phyloP scores from a whole-genome alignment of 2,329 filamentous ascomycete genomes.

The Periconia sp. region DNA sequence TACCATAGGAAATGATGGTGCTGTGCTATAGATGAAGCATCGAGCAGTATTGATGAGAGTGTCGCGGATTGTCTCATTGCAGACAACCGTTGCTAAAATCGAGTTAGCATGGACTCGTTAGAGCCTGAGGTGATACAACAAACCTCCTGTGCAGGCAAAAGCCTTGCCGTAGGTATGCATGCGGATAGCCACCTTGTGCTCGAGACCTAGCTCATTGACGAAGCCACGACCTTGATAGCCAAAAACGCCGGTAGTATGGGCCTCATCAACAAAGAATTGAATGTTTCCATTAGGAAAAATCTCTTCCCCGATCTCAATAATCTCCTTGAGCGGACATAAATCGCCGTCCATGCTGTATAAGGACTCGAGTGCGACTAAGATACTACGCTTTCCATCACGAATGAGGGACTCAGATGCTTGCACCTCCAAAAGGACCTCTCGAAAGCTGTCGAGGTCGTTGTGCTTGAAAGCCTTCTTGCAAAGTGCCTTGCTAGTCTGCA shows the following conservation, averaged over 20 bases:
- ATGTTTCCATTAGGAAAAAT: constrained; percentile 64
- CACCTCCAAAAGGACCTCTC: constrained; percentile 23
- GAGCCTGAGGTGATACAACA: too few species aligned
- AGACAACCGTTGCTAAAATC: too few species aligned
- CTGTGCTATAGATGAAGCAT: neutral
- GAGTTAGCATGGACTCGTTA: too few species aligned
- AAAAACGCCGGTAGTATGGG: constrained; percentile 66
- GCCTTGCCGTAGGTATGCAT: too few species aligned
- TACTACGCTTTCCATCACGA: constrained; percentile 35
- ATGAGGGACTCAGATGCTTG: neutral
- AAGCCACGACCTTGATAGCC: constrained; percentile 62
- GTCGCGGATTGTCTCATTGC: too few species aligned
- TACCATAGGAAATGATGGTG: constrained; percentile 6
- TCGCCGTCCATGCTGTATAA: constrained; percentile 82
- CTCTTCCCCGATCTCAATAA: constrained; percentile 62
- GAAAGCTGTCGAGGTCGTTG: constrained; percentile 53
- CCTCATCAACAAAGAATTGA: constrained; percentile 70
- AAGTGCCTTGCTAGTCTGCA: constrained; percentile 65
- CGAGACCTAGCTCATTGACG: too few species aligned
- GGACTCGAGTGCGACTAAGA: constrained; percentile 36
- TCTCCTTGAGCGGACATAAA: constrained; percentile 64
- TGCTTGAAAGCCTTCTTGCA: constrained; percentile 61
- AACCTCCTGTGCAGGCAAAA: too few species aligned
- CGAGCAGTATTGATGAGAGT: neutral
- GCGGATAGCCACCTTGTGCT: too few species aligned